Conservation (phyloP, 116 monocot species). For the Cymodocea nodosa region DNA sequence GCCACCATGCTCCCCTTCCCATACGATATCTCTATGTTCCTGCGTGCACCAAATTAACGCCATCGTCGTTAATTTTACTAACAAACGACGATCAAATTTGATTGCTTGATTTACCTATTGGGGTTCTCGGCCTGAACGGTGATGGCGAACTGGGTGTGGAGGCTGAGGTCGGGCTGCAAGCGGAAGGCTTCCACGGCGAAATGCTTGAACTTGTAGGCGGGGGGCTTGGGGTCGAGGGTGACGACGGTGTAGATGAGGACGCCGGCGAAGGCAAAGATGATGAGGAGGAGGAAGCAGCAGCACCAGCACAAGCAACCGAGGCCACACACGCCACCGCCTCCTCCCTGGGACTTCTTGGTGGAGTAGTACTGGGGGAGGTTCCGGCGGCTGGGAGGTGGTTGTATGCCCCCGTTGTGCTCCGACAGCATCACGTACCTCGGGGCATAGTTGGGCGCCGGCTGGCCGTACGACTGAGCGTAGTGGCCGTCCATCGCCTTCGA, state of each 20-base stretch:
- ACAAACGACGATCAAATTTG: too few species aligned
- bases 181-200: constrained; percentile 33
- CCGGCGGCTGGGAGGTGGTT: constrained; percentile 33
- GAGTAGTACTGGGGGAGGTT: constrained; percentile 38
- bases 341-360: constrained; percentile 1
- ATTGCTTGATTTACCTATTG: constrained; percentile 8
- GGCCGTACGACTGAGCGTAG: constrained; percentile 7
- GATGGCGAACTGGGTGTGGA: constrained; percentile 28
- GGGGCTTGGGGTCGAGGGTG: constrained; percentile 33
- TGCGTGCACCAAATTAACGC: not conserved
- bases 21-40: constrained; percentile 44
- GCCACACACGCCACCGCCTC: not conserved
- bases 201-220: constrained; percentile 32
- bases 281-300: constrained; percentile 31
- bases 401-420: constrained; percentile 18
- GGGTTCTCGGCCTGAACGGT: constrained; percentile 51
- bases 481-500: constrained; percentile 4
- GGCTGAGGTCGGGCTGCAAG: constrained; percentile 22
- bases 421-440: constrained; percentile 34
- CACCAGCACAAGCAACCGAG: constrained; percentile 43
- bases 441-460: constrained; percentile 13
- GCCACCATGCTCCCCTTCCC: constrained; percentile 19
- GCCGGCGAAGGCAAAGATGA: constrained; percentile 15
- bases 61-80: too few species aligned
- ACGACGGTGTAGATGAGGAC: constrained; percentile 14